Evolutionary conservation across 2,329 filamentous ascomycete genomes (phyloP), one percentile per base, ranked within the genome.

Genomic region (Aureobasidium sp.): DNA sequence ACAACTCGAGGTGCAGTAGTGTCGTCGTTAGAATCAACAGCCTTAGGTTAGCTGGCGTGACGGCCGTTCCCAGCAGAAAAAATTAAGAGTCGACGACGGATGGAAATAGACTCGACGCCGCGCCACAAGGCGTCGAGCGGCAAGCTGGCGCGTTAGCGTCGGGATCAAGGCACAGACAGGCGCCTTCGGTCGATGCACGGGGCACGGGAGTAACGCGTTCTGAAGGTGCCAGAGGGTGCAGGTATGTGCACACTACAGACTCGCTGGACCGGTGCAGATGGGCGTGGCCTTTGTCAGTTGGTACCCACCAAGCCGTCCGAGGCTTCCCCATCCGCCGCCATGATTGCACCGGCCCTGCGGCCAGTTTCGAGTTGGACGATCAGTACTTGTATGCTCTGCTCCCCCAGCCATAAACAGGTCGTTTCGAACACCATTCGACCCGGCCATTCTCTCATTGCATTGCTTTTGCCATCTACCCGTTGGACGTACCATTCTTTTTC

Each of bases 341-440:
- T 56, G 60, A 62, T 56, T 47, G 60, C 60, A 55, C 60, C 60
- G 60, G 48, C 27, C 63, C 44, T 59, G 65, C 64, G 63, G 56
- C 62, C 63, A 51, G 37, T 55, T 41, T 48, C 45, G 55, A 59
- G 42, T 48, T 51, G 48, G 64, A 56, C 63, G 64, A 65, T 65
- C 64, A 65, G 53, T 65, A 65, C 64, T 66, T 67, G 67, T 69
- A 68, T 67, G 65, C 67, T 64, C 52, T 62, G 58, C 61, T 65
- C 67, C 64, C 61, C 60, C 49, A n/a, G 51, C 45, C 49, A 53
- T 53, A 37, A 42, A 42, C 48, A 52, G 41, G 20, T 62, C 60
- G 60, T 62, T 62, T 62, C 60, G 56, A 6, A 41, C 36, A 47
- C 41, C 45, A 48, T 20, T 56, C 64, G 61, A 57, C 60, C 65